Evolutionary conservation across 148 eudicot genomes (phyloP).

Genomic region (Spergularia marina): DNA sequence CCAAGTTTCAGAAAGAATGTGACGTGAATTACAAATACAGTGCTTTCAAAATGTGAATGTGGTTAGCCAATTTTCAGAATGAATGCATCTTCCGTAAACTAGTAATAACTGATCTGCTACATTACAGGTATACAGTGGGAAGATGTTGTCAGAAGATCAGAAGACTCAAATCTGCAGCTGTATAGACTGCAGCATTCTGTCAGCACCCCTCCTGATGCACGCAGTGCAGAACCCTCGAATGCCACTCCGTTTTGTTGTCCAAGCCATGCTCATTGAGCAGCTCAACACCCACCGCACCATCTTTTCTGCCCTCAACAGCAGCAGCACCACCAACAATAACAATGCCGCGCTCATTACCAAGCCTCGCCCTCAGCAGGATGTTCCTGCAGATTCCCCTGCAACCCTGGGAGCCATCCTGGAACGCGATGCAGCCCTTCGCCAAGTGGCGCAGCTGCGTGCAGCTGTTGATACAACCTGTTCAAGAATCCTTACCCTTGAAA

Average conservation of each 20-base stretch:
- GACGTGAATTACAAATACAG: no score
- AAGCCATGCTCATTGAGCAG: constrained; percentile 86
- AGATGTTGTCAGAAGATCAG: constrained; percentile 54
- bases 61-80: no score
- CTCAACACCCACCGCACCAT: constrained; percentile 80
- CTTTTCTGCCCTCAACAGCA: constrained; percentile 30
- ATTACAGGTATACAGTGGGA: constrained; percentile 50
- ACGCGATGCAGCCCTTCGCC: constrained; percentile 66
- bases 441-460: constrained; percentile 52
- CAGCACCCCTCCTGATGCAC: constrained; percentile 60
- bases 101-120: not conserved
- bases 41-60: not conserved
- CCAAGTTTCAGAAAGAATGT: no score
- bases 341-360: constrained; percentile 3
- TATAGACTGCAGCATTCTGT: constrained; percentile 72
- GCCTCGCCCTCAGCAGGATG: constrained; percentile 6
- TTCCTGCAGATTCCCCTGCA: constrained; percentile 19
- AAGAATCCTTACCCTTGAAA: constrained; percentile 56
- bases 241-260: constrained; percentile 78
- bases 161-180: constrained; percentile 61
- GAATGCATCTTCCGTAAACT: not conserved
- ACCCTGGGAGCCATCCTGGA: constrained; percentile 77
- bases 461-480: constrained; percentile 57
- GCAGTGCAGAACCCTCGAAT: constrained; percentile 80
- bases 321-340: constrained; percentile 11